Percentiles rank a stretch among this genome's conserved stretches.
These are phyloP conservation scores for Hericium coralloides DNA, from an alignment of 768 basidiomycete species.

Conservation along the genomic window DNA sequence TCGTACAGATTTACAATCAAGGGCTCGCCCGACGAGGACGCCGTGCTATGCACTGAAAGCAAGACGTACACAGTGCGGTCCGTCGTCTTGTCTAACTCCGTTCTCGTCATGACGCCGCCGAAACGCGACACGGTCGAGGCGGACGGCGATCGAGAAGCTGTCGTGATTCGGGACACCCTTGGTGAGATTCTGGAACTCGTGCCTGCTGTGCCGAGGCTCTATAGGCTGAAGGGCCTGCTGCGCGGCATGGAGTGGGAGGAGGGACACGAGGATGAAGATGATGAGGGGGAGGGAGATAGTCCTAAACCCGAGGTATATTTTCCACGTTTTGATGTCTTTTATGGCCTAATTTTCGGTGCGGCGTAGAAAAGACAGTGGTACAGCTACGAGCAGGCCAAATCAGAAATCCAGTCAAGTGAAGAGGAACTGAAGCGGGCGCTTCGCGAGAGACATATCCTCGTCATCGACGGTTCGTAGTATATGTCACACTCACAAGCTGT, in stretches of 20 bases:
- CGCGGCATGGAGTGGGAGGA: slow-evolving; percentile 67
- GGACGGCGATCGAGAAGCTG: slow-evolving; percentile 29
- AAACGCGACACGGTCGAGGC: slow-evolving; percentile 15
- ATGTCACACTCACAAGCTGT: not conserved
- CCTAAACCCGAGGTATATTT: not conserved
- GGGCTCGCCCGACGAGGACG: slow-evolving; percentile 74
- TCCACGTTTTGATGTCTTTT: not conserved
- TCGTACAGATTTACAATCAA: slow-evolving; percentile 46
- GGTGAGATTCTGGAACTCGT: slow-evolving; percentile 80
- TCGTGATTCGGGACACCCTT: slow-evolving; percentile 72
- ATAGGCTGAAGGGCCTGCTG: slow-evolving; percentile 54
- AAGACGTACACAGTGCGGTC: slow-evolving; percentile 81
- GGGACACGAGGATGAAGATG: slow-evolving; percentile 40
- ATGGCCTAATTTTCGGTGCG: too few species aligned
- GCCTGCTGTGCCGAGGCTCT: slow-evolving; percentile 67
- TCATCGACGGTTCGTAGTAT: slow-evolving; percentile 48
- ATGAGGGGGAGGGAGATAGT: slow-evolving; percentile 21
- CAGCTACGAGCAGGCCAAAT: slow-evolving; percentile 53
- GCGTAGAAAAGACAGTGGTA: slow-evolving; percentile 24
- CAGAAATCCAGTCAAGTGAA: slow-evolving; percentile 77
- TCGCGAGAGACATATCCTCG: slow-evolving; percentile 59
- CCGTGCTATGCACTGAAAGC: slow-evolving; percentile 77
- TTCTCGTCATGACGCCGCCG: slow-evolving; percentile 60
- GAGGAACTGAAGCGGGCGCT: slow-evolving; percentile 59
- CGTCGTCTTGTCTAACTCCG: slow-evolving; percentile 82